A percentile compares a stretch with the other conserved stretches of the same genome.
Conservation (phyloP, 2,329 filamentous ascomycete genomes). For the Leptographium wingfieldii region DNA sequence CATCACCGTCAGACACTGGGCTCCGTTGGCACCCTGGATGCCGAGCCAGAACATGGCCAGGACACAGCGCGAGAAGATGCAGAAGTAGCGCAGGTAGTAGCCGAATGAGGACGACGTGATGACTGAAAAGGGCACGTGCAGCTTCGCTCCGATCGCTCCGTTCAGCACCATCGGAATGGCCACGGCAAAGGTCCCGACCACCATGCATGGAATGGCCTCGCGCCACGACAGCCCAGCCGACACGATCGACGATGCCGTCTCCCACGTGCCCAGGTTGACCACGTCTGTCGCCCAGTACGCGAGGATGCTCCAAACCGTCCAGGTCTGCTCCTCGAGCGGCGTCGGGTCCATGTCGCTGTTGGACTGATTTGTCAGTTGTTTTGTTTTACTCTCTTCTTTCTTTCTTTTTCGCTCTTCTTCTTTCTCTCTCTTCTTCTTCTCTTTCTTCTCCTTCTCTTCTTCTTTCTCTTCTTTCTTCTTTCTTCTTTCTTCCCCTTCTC, state of each 20-base stretch:
- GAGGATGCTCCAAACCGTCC: constrained; percentile 16
- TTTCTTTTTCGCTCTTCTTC: background rate
- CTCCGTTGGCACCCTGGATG: constrained; percentile 34
- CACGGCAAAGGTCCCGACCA: constrained; percentile 49
- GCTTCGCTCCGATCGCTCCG: constrained; percentile 30
- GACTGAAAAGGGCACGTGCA: constrained; percentile 36
- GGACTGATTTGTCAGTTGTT: constrained; percentile 2
- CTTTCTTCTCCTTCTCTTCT: background rate
- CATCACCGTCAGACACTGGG: constrained; percentile 15
- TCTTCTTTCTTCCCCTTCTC: background rate
- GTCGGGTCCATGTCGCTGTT: constrained; percentile 23
- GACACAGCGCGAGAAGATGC: constrained; percentile 25
- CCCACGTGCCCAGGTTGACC: constrained; percentile 17
- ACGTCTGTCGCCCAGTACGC: constrained; percentile 18
- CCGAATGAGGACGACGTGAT: constrained; percentile 31
- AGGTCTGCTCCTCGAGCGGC: constrained; percentile 23
- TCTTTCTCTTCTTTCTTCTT: background rate
- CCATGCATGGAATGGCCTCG: constrained; percentile 37
- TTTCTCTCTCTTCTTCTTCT: background rate
- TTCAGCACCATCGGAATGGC: constrained; percentile 39
- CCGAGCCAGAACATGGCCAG: constrained; percentile 28
- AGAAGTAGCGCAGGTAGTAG: constrained; percentile 32
- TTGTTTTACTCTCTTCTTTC: background rate
- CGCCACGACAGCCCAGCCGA: constrained; percentile 17
- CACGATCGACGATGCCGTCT: constrained; percentile 14